Base-by-base conservation (phyloP, 371 early-diverging fungal genomes). In the Dinochytrium kinnereticum region DNA sequence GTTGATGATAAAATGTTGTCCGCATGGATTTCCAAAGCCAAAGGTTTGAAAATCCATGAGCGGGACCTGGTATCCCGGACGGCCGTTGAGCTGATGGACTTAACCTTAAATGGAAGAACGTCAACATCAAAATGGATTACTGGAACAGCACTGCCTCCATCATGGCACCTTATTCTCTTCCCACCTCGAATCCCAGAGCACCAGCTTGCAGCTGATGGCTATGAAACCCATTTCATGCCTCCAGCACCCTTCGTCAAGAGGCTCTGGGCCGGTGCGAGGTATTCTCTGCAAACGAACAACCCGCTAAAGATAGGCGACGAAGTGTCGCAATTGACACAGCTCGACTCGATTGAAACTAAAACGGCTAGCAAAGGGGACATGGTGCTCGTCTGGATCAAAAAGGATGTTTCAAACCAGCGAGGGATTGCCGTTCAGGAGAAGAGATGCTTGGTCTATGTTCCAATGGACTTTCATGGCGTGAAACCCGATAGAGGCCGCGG, bases 241-340 rank as follows among this genome's bases (percentile, higher is more conserved):
- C 95, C 96, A 0, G 79, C 76, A 5, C 93, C 94, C 0, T 95
- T 89, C 70, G 73, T 81, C 37, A 89, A 89, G 49, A 90, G 96
- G 0, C 89, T 96, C 88, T 96, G 95, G 95, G 95, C 91, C 1
- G 94, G 95, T 13, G 95, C 94, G 1, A 76, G 79, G 19, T 81
- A 95, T 30, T 82, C 83, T 39, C 93, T 86, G 80, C 81, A 78
- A 39, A 61, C 75, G 0, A 61, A 67, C 0, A 94, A 94, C 67
- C 86, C 87, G 2, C 78, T 95, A 28, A 68, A 82, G 1, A 83
- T 92, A 1, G 92, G 92, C 0, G 87, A 92, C 38, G 55, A 82
- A 1, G 89, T 85, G 28, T 73, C 65, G 24, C 88, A 91, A 88
- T 82, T 67, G 38, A 88, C 91, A 5, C 73, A 76, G 15, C 77